Base-by-base conservation (phyloP, 345 rosid species). In the Aegle marmelos region DNA sequence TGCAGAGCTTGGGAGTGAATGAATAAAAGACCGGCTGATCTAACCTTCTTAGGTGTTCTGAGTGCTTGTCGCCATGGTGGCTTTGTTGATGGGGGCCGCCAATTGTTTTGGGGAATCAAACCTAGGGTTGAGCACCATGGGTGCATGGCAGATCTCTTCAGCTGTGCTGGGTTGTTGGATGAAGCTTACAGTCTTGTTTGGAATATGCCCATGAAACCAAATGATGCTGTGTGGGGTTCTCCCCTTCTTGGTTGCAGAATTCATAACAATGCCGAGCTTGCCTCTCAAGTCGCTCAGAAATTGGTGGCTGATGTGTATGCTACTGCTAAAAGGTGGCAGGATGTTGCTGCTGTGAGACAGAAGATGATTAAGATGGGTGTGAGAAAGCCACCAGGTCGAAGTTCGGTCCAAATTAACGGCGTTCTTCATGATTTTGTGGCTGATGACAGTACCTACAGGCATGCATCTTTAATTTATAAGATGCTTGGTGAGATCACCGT, bases 1-100 rank as follows among this genome's bases (percentile, higher is more conserved):
- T 88, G 91, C 79, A 82, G 28, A 82, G 67, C 77, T 39, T 80
- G 36, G 88, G 83, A 74, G 74, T 61, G 22, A 61, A 27, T 4
- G 87, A 82, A 73, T 80, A 65, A 65, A 54, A 80, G 50, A 72
- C 88, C 84, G 6, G 90, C 83, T 73, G 90, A 62, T 61, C 78
- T 82, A 81, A 83, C 88, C 67, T 73, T 85, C 68, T 45, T 87
- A 6, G 84, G 84, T 24, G 83, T 80, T 50, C 85, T 85, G 7
- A 50, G 70, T 79, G 90, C 88, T 45, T 87, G 90, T 75, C 85
- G 90, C 79, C 88, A 85, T 56, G 87, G 81, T 62, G 87, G 90
- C 28, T 76, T 75, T 59, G 80, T 87, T 13, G 63, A 83, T 5
- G 70, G 83, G 64, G 88, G 88, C 9, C 50, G 78, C 62, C 70